These are phyloP conservation scores for Cunninghamia lanceolata DNA, from an alignment of 75 land plant species.

Conservation along the genomic window DNA sequence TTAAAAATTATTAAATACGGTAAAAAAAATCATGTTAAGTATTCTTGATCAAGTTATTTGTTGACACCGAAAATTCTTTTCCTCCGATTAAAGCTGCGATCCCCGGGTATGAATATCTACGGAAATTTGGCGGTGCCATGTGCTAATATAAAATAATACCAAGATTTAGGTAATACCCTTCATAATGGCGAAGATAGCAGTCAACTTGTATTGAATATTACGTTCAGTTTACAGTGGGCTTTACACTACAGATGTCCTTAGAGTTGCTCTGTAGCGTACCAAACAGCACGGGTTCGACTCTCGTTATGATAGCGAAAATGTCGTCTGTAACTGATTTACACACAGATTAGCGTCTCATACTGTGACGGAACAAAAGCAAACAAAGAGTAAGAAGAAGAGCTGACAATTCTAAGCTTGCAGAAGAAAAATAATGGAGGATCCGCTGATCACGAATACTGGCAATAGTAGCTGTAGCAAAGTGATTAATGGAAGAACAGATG, in stretches of 20 bases:
- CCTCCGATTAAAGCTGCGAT: too few relatives aligned
- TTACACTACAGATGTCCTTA: background rate
- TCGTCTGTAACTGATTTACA: background rate
- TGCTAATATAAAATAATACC: background rate
- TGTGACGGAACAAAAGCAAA: background rate
- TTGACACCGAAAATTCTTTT: too few relatives aligned
- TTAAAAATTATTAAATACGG: too few relatives aligned
- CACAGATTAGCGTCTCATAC: background rate
- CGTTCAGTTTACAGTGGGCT: background rate
- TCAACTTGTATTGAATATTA: background rate
- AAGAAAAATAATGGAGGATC: conserved; percentile 25
- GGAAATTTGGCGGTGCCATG: background rate
- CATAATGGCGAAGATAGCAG: background rate
- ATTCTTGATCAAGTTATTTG: too few relatives aligned
- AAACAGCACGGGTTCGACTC: background rate
- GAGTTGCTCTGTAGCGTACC: background rate
- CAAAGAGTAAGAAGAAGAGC: background rate
- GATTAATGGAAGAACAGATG: conserved; percentile 41
- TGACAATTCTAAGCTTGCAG: background rate
- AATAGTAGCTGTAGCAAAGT: conserved; percentile 9
- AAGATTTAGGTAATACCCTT: background rate
- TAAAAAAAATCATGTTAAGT: too few relatives aligned
- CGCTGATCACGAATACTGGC: conserved; percentile 19
- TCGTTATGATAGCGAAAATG: background rate
- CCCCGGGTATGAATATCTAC: too few relatives aligned